Percentiles rank a stretch among this genome's conserved stretches.
Conservation (phyloP, 1,284 basidiomycete genomes). For the Ganoderma sinense region DNA sequence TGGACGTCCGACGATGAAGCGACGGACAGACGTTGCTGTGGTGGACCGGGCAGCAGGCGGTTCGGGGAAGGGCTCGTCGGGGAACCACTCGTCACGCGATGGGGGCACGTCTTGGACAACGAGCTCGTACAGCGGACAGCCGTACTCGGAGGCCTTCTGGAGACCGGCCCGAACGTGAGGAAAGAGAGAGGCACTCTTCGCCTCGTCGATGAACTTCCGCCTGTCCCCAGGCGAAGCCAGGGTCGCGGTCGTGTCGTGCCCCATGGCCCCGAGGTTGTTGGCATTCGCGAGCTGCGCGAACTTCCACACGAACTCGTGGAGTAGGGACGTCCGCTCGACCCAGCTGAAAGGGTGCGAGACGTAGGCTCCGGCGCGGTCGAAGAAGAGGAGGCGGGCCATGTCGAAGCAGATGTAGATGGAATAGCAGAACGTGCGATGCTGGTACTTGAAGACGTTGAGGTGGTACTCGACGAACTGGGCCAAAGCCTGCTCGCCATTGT, state of each 20-base stretch:
- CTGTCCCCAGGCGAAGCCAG: background rate
- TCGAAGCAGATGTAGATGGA: conserved; percentile 6
- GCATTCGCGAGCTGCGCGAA: conserved; percentile 13
- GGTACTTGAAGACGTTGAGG: conserved; percentile 5
- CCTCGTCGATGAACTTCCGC: background rate
- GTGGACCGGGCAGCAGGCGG: too few species aligned
- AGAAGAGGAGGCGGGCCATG: conserved; percentile 18
- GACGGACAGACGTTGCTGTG: background rate
- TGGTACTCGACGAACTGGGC: conserved; percentile 8
- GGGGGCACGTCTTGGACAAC: background rate
- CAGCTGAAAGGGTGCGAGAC: conserved; percentile 22
- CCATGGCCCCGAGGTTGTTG: conserved; percentile 7
- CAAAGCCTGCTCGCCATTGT: background rate
- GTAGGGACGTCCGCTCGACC: background rate
- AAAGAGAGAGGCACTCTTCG: background rate
- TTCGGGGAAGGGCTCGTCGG: background rate
- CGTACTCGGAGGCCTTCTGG: background rate
- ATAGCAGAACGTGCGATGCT: conserved; percentile 11
- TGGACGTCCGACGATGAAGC: conserved; percentile 13
- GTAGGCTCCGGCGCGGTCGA: conserved; percentile 16
- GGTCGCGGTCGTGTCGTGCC: conserved; percentile 24
- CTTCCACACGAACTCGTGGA: conserved; percentile 24
- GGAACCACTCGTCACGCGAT: background rate
- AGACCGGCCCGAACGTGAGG: background rate
- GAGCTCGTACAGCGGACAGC: conserved; percentile 6